phyloP scores from a whole-genome alignment of 2,329 filamentous ascomycete genomes.

The Fusarium tjaetaba region DNA sequence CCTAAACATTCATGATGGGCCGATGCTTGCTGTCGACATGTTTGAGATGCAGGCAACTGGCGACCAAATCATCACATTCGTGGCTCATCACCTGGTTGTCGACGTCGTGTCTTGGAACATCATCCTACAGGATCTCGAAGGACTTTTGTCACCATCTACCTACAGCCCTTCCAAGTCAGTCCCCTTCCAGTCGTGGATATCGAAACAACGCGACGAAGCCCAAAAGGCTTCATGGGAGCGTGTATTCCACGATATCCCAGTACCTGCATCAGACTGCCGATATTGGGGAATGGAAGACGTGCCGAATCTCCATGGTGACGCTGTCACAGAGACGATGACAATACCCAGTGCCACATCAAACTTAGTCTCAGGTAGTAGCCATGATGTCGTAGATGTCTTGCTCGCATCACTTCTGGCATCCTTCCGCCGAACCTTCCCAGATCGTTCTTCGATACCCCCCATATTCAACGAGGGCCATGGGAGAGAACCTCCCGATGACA shows the following conservation, averaged over 20 bases:
- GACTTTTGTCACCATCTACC: constrained; percentile 46
- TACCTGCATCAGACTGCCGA: constrained; percentile 19
- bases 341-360: not conserved
- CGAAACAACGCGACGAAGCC: constrained; percentile 40
- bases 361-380: constrained; percentile 1
- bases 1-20: constrained; percentile 1
- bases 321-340: constrained; percentile 8
- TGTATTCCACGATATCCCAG: constrained; percentile 2
- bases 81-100: constrained; percentile 52
- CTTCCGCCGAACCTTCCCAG: constrained; percentile 44
- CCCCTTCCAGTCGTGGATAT: constrained; percentile 46
- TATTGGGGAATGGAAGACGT: constrained; percentile 41
- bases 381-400: constrained; percentile 48
- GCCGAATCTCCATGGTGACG: constrained; percentile 22
- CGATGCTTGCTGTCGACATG: constrained; percentile 28
- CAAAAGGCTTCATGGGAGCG: constrained; percentile 22
- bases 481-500: constrained; percentile 44
- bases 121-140: constrained; percentile 48
- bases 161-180: constrained; percentile 22
- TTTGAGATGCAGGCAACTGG: constrained; percentile 13
- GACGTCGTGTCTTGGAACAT: constrained; percentile 60
- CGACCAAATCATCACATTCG: constrained; percentile 41
- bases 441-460: constrained; percentile 37
- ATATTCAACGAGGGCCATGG: constrained; percentile 51
- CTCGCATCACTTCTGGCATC: constrained; percentile 43